A percentile compares a stretch with the other conserved stretches of the same genome.
These are phyloP conservation scores for Pleurotus platypus DNA, from an alignment of 768 basidiomycete species.

Conservation along the genomic window DNA sequence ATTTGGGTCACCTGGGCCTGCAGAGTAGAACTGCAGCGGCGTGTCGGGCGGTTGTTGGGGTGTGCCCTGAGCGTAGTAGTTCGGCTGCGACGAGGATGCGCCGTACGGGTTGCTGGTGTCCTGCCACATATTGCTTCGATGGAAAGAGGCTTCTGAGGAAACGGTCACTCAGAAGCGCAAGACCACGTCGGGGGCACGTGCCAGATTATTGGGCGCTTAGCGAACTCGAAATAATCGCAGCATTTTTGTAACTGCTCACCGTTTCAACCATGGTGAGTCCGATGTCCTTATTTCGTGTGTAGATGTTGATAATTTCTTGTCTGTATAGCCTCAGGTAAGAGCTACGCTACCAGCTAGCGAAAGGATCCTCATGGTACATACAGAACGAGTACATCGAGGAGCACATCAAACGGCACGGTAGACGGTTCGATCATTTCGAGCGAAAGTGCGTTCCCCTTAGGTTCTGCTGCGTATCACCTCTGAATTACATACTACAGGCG, in stretches of 20 bases:
- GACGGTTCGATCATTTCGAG: slow-evolving; percentile 94
- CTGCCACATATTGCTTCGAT: slow-evolving; percentile 62
- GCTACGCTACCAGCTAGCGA: no score
- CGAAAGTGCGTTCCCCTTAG: slow-evolving; percentile 60
- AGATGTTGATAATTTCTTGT: slow-evolving; percentile 9
- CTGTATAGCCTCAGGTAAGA: slow-evolving; percentile 56
- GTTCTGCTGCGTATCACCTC: slow-evolving; percentile 1
- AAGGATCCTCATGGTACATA: background rate
- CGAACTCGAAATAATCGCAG: background rate
- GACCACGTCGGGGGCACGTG: slow-evolving; percentile 10
- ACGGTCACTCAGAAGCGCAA: background rate
- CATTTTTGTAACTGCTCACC: no score
- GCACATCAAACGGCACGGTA: slow-evolving; percentile 94
- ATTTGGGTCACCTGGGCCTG: slow-evolving; percentile 39
- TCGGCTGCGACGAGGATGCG: slow-evolving; percentile 56
- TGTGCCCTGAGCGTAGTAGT: slow-evolving; percentile 51
- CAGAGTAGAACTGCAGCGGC: slow-evolving; percentile 72
- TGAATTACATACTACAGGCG: slow-evolving; percentile 43
- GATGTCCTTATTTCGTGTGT: background rate
- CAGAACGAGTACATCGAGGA: slow-evolving; percentile 98
- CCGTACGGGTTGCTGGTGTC: slow-evolving; percentile 57
- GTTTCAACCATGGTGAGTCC: slow-evolving; percentile 36
- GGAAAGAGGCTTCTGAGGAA: background rate
- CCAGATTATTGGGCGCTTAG: slow-evolving; percentile 24
- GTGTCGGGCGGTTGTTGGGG: slow-evolving; percentile 39